Percentiles rank a stretch among this genome's conserved stretches.
phyloP scores from a whole-genome alignment of 2,329 filamentous ascomycete species.

The Diaporthe velutina region DNA sequence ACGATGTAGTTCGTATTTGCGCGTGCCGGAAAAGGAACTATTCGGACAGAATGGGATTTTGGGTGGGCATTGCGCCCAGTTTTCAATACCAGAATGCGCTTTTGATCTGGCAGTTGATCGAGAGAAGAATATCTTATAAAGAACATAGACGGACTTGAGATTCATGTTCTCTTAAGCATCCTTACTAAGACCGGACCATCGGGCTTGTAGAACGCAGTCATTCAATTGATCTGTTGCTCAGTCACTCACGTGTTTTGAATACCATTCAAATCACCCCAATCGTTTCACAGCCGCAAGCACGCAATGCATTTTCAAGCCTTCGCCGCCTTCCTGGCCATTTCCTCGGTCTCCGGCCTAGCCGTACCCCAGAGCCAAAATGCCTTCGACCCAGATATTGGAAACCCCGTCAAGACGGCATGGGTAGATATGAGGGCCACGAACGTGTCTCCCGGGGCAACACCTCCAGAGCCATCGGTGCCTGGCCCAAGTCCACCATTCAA shows the following conservation, averaged over 20 bases:
- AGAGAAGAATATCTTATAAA: neutral
- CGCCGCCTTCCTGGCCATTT: neutral
- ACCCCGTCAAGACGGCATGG: neutral
- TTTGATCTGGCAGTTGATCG: neutral
- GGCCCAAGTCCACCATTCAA: neutral
- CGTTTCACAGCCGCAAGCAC: neutral
- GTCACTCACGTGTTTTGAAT: neutral
- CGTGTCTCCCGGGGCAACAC: neutral
- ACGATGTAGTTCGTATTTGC: neutral
- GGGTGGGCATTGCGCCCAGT: neutral
- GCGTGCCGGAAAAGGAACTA: neutral
- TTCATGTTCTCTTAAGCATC: too few relatives aligned
- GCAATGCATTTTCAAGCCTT: neutral
- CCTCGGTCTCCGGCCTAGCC: neutral
- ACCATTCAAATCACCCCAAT: neutral
- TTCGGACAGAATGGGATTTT: neutral
- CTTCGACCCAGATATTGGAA: too few relatives aligned
- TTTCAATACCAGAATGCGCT: neutral
- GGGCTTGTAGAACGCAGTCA: neutral
- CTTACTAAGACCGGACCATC: too few relatives aligned
- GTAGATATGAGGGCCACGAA: neutral
- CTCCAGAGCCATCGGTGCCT: too few relatives aligned
- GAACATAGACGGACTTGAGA: neutral
- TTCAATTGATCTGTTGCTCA: neutral
- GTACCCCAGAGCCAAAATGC: too few relatives aligned